phyloP scores from a whole-genome alignment of 2,329 filamentous ascomycete species.

The Sporothrix schenckii region DNA sequence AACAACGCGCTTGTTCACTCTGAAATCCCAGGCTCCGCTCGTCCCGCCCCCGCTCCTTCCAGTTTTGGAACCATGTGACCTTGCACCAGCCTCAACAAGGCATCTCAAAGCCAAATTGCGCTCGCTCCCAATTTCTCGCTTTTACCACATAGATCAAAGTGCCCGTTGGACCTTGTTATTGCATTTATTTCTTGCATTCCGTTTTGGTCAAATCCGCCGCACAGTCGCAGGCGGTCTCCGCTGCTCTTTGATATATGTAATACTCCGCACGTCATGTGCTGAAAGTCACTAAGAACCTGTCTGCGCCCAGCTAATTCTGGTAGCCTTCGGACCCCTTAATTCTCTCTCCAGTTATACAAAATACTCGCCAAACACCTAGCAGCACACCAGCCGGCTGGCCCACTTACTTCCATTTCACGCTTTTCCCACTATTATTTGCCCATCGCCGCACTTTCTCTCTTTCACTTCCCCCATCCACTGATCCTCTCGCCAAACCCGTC shows the following conservation, averaged over 20 bases:
- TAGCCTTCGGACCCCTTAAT: neutral
- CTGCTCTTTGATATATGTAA: neutral
- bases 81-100: neutral
- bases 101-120: neutral
- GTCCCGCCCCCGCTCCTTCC: constrained; percentile 15
- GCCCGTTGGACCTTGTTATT: too few relatives aligned
- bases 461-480: constrained; percentile 20
- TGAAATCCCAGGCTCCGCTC: constrained; percentile 4
- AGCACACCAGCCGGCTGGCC: neutral
- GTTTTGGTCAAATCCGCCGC: neutral
- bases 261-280: neutral
- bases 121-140: neutral
- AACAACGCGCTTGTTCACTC: neutral
- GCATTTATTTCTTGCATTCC: neutral
- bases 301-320: neutral
- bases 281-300: neutral
- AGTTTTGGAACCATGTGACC: constrained; percentile 5
- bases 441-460: constrained; percentile 10
- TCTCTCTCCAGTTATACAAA: neutral
- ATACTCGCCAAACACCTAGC: neutral
- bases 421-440: constrained; percentile 25
- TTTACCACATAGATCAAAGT: too few relatives aligned
- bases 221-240: neutral
- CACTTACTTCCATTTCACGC: constrained; percentile 18
- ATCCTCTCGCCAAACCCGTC: constrained; percentile 37